Base-by-base conservation (phyloP, 352 stramenopile genomes). In the Saprolegnia diclina region DNA sequence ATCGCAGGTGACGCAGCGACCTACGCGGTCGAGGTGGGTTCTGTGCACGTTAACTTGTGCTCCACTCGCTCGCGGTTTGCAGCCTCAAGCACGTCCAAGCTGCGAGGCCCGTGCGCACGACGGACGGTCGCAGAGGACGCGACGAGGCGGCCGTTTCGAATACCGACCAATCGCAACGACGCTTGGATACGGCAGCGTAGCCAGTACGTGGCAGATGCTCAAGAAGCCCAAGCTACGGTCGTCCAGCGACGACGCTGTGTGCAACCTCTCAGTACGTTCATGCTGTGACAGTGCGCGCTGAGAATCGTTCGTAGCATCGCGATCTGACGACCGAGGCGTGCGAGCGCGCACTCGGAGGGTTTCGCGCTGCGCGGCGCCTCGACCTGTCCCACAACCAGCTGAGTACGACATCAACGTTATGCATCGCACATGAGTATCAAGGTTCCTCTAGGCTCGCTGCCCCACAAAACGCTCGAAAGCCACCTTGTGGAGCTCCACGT, bases 331-430 rank as follows among this genome's bases (percentile, higher is more conserved):
- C n/a, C 38, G 57, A 66, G 40, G 29, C 40, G 13, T 24, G 37
- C 24, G 40, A 11, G 37, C 57, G 57, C 24, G 57, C 57, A 18
- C 44, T 66, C 10, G 26, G 14, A 21, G 44, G 21, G 21, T 66
- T 66, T 55, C 57, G 37, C 35, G 19, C 26, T 19, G 40, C 40
- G 11, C 18, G 19, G 16, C 50, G 19, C 21, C 29, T 66, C 37
- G 40, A 66, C 44, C 40, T 66, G 3, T 54, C 35, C 29, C 57
- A 21, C 6, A 66, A 66, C 42, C 22, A 50, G 37, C 32, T 66
- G 19, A 42, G 57, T 55, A 32, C 16, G 38, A 44, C 40, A 16
- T 0, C 21, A 44, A 40, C 11, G 14, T 6, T 1, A 32, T 63
- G 3, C 21, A 21, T 65, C 37, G 35, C 24, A 65, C 40, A 35